Percentiles rank a stretch among this genome's conserved stretches.
These are phyloP conservation scores for Xylaria sp. DNA, from an alignment of 2,329 filamentous ascomycete genomes.

Conservation along the genomic window DNA sequence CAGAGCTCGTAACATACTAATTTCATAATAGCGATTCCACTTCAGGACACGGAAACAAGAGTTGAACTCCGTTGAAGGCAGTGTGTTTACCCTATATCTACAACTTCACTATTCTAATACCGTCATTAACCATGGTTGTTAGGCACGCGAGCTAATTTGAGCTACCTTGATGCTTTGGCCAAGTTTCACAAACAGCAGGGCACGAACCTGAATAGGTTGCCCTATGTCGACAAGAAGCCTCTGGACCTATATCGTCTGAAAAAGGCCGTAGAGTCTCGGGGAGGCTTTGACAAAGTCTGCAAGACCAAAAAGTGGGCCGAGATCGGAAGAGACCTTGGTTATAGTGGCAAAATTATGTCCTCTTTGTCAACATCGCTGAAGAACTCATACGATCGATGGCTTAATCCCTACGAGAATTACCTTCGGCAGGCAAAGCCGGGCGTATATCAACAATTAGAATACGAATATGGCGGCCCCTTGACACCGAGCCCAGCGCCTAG, in stretches of 20 bases:
- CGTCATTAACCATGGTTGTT: slow-evolving; percentile 19
- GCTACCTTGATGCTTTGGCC: slow-evolving; percentile 91
- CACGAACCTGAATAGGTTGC: slow-evolving; percentile 90
- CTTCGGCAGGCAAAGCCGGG: slow-evolving; percentile 89
- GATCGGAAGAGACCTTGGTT: slow-evolving; percentile 94
- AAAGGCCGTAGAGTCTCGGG: slow-evolving; percentile 93
- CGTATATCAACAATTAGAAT: slow-evolving; percentile 94
- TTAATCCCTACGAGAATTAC: slow-evolving; percentile 97
- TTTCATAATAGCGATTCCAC: slow-evolving; percentile 79
- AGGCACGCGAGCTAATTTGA: slow-evolving; percentile 95
- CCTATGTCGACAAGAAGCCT: slow-evolving; percentile 96
- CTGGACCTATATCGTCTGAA: slow-evolving; percentile 95
- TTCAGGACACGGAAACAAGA: slow-evolving; percentile 97
- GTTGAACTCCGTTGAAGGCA: slow-evolving; percentile 97
- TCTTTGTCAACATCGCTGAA: slow-evolving; percentile 97
- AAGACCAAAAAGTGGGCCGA: slow-evolving; percentile 99
- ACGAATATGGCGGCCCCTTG: slow-evolving; percentile 90
- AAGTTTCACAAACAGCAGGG: slow-evolving; percentile 99
- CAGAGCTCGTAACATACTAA: slow-evolving; percentile 28
- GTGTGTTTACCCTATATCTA: slow-evolving; percentile 62
- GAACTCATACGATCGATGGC: slow-evolving; percentile 97
- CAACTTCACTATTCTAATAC: neutral
- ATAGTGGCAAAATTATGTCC: slow-evolving; percentile 99
- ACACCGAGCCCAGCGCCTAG: slow-evolving; percentile 77
- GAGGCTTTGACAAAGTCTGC: slow-evolving; percentile 96